These are phyloP conservation scores for Sicyos edulis DNA, from an alignment of 306 rosid species.

Conservation along the genomic window DNA sequence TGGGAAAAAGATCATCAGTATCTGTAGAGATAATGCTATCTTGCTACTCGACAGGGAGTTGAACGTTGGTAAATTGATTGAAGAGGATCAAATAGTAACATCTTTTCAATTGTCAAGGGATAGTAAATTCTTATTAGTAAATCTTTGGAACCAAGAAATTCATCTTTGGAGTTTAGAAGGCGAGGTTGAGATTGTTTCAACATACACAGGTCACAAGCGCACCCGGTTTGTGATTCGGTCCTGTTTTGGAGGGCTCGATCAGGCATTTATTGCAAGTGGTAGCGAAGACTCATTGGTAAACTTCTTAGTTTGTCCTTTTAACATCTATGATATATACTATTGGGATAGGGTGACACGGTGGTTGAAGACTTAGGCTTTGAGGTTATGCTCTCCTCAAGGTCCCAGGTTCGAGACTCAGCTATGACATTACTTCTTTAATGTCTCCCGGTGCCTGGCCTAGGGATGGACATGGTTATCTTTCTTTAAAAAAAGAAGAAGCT, in stretches of 20 bases:
- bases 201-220: constrained; percentile 80
- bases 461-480: no score
- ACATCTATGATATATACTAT: constrained; percentile 1
- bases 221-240: constrained; percentile 76
- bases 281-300: constrained; percentile 99
- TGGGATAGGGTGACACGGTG: no score
- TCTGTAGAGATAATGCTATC: constrained; percentile 50
- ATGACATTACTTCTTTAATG: no score
- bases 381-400: no score
- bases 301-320: constrained; percentile 20
- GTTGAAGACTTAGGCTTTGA: no score
- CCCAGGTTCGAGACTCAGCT: no score
- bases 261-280: constrained; percentile 92
- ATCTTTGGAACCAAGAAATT: constrained; percentile 86
- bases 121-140: constrained; percentile 63
- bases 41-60: constrained; percentile 73
- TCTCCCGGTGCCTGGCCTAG: no score
- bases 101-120: constrained; percentile 81
- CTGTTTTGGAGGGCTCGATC: constrained; percentile 87
- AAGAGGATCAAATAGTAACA: constrained; percentile 74
- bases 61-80: constrained; percentile 58
- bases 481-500: no score
- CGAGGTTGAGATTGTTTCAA: constrained; percentile 51
- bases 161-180: constrained; percentile 86
- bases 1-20: constrained; percentile 77